Evolutionary conservation across 192 early-diverging fungal genomes (phyloP), one percentile per base, ranked within the genome.

Genomic region (Pecoramyces ruminantium): DNA sequence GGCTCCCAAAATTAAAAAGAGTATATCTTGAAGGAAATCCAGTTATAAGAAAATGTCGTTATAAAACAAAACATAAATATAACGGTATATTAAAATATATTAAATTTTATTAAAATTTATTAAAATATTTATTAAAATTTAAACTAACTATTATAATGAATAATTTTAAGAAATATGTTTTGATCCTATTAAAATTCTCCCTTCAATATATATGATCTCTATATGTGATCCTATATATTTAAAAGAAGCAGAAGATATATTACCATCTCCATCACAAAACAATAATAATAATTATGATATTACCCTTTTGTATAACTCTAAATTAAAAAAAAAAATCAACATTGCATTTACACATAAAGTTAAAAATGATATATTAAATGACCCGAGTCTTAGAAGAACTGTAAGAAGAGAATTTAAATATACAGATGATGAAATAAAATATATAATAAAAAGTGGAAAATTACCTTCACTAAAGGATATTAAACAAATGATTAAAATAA

Each of bases 1-100:
- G 82, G 79, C 81, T 90, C 13, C 86, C 85, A 14, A 79, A 34
- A 18, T 51, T 90, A 29, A 28, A 81, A 79, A 78, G 81, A 28
- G 81, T 90, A n/a, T 87, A 80, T 79, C 30, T 90, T 77, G 87
- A 87, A 79, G 87, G 86, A 29, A 90, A 90, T 58, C 87, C 89
- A 4, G 80, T 88, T 25, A 83, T 89, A 82, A 25, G 51, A n/a
- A 79, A 79, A 39, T 39, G 21, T 79, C 34, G n/a, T 9, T 82
- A 77, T 29, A 82, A 78, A 38, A 28, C 78, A 28, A 81, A 21
- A 27, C 14, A 8, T 39, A 27, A 80, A 78, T 27, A 79, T 29
- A 2, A 80, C 81, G 34, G 38, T 58, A 27, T 28, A 34, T 39
- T 78, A 28, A 12, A 42, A 38, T 29, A 12, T 13, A n/a, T 29